Evolutionary conservation across 2,329 filamentous ascomycete genomes (phyloP), one percentile per base, ranked within the genome.

Genomic region (Colletotrichum endophyticum): DNA sequence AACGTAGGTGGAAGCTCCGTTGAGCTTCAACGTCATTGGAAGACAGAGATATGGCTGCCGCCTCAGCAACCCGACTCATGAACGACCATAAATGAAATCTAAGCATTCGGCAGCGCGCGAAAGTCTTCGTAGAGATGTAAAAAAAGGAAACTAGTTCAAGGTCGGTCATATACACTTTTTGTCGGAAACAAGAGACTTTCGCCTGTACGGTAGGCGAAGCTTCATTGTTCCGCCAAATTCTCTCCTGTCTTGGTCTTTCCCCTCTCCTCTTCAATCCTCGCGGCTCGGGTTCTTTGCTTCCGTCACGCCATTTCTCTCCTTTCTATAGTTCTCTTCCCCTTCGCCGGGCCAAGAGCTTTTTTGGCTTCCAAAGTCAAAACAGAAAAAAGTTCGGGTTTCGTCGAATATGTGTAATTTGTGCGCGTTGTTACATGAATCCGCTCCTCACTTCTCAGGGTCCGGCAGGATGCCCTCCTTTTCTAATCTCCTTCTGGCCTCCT

Each of bases 401-500:
- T 59, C 61, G 70, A 66, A 44, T 39, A 64, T 56, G 15, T 64
- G 67, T 25, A 15, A 19, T 70, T 57, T 30, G 30, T 16, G 28
- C n/a, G 57, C 49, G 56, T 68, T 16, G 15, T 59, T n/a, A 64
- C 32, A 57, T 49, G 34, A 86, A 81, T 85, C 91, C 91, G 88
- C 91, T 91, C 85, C 92, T 90, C 76, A 77, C 75, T 91, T 86
- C 80, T 88, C 86, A 56, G 95, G 94, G 82, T 98, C 96, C 83
- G 95, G 92, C 83, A 99, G 88, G 84, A 99, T 96, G 76, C 97
- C 97, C 89, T 99, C 97, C 77, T 93, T 94, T 89, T 99, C 97
- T 91, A 99, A 93, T 89, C 97, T 92, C 89, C 97, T 92, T 84
- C 97, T 92, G 70, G 97, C 97, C 89, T 99, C 97, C 88, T 99